Evolutionary conservation across 176 grass and related monocot genomes (phyloP), one percentile per base, ranked within the genome.

Genomic region (Olyra latifolia): DNA sequence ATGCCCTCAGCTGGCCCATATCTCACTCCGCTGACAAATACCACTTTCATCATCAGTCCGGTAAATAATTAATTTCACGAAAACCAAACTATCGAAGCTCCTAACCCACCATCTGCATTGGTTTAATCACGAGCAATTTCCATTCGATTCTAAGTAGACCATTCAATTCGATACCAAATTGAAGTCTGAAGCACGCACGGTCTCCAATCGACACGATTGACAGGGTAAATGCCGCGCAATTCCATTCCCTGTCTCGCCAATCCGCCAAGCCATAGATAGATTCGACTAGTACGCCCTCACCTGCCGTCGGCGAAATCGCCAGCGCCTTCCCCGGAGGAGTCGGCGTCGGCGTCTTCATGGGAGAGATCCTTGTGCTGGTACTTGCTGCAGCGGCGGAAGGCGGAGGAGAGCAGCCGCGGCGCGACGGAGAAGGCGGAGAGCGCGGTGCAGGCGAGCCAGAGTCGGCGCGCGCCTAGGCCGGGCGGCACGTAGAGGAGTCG

Each of bases 361-460:
- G 62, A 45, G 44, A 42, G 10, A 32, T 24, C 65, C 65, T 82
- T 72, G n/a, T 12, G 75, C 50, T 53, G 75, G 61, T 46, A 54
- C 87, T 89, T 89, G 13, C 87, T 54, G 0, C 77, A 28, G 62
- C 66, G 66, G 0, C 77, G 64, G 72, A 89, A 86, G 41, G 83
- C 83, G 78, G 83, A 82, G 72, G 87, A 85, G 66, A 89, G 65
- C 65, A 86, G 88, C 53, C 77, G 88, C 14, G 84, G 86, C 77
- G 88, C 91, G 73, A 99, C 87, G 32, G 96, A 99, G 87, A 93
- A 99, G 16, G 88, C 93, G 41, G 96, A 99, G 62, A 99, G 82
- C 28, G 96, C 96, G 55, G 96, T 99, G 88, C 94, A 99, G 27
- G 96, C 96, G 71, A 99, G 76, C 96, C 96, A 99, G 76, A 99